These are phyloP conservation scores for Lachancea kluyveri DNA, from an alignment of 805 yeast species.

Conservation along the genomic window DNA sequence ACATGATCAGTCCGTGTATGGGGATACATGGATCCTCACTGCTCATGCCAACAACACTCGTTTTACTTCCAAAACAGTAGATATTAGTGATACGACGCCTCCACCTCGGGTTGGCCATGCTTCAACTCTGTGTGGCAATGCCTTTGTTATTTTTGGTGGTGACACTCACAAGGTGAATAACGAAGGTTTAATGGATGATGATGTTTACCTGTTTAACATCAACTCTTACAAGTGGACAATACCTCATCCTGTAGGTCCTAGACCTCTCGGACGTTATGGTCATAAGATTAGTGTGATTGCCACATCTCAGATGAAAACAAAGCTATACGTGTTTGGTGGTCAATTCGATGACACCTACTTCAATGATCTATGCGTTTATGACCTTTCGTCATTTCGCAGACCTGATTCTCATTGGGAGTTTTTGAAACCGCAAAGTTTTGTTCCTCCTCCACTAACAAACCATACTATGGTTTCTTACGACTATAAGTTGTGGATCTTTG, in stretches of 20 bases:
- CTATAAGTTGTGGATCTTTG: constrained; percentile 77
- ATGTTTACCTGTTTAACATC: constrained; percentile 78
- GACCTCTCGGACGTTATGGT: constrained; percentile 92
- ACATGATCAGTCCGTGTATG: constrained; percentile 85
- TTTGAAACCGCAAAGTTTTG: constrained; percentile 45
- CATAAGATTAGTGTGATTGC: constrained; percentile 79
- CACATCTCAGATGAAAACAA: constrained; percentile 48
- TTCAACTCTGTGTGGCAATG: constrained; percentile 85
- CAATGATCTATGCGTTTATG: constrained; percentile 81
- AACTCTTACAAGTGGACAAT: constrained; percentile 73
- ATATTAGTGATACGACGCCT: constrained; percentile 73
- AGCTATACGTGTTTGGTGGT: constrained; percentile 87
- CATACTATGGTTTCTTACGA: constrained; percentile 83
- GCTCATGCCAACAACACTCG: constrained; percentile 33
- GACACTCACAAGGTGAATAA: constrained; percentile 82
- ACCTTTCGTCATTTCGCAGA: constrained; percentile 76
- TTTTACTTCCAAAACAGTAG: constrained; percentile 45
- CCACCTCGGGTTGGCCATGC: constrained; percentile 98
- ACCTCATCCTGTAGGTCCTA: constrained; percentile 64
- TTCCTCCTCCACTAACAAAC: constrained; percentile 75
- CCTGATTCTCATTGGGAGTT: constrained; percentile 82
- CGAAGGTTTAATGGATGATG: constrained; percentile 79
- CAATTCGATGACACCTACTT: constrained; percentile 79
- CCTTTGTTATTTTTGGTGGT: constrained; percentile 93
- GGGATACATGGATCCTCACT: constrained; percentile 88